Conservation (phyloP, 2,329 filamentous ascomycete genomes). For the Bipolaris oryzae region DNA sequence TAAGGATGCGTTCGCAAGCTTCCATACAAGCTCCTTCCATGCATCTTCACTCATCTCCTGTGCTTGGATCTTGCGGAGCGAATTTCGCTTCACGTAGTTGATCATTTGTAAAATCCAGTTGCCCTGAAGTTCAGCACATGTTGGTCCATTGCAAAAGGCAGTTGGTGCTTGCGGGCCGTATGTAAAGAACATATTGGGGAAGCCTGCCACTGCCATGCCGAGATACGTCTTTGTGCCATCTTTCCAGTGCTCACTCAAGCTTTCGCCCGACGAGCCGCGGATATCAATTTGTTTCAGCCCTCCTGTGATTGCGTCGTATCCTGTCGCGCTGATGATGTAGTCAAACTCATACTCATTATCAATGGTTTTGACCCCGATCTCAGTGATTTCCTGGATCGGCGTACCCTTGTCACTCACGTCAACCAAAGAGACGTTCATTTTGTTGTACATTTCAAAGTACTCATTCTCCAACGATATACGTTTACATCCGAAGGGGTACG, state of each 20-base stretch:
- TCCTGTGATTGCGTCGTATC: conserved; percentile 51
- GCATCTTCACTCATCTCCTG: conserved; percentile 52
- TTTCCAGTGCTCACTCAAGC: conserved; percentile 24
- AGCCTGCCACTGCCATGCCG: conserved; percentile 47
- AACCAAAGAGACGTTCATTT: conserved; percentile 57
- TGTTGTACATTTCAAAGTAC: conserved; percentile 49
- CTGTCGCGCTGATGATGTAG: conserved; percentile 56
- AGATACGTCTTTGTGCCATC: conserved; percentile 43
- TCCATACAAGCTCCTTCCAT: conserved; percentile 60
- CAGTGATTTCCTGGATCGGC: conserved; percentile 55
- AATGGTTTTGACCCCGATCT: conserved; percentile 56
- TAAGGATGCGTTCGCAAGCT: conserved; percentile 55
- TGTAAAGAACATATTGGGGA: conserved; percentile 47
- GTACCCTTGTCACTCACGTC: conserved; percentile 44
- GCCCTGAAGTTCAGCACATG: conserved; percentile 61
- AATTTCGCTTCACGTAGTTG: conserved; percentile 54
- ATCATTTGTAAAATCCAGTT: conserved; percentile 62
- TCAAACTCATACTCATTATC: conserved; percentile 59
- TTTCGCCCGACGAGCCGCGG: conserved; percentile 32
- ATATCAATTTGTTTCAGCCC: conserved; percentile 47
- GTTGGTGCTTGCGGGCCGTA: conserved; percentile 66
- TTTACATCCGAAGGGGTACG: conserved; percentile 31
- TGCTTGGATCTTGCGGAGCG: conserved; percentile 60
- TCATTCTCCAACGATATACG: conserved; percentile 33
- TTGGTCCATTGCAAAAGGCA: conserved; percentile 62